Evolutionary conservation across 2,329 filamentous ascomycete species (phyloP).

Genomic region (Stylonectria norvegica): DNA sequence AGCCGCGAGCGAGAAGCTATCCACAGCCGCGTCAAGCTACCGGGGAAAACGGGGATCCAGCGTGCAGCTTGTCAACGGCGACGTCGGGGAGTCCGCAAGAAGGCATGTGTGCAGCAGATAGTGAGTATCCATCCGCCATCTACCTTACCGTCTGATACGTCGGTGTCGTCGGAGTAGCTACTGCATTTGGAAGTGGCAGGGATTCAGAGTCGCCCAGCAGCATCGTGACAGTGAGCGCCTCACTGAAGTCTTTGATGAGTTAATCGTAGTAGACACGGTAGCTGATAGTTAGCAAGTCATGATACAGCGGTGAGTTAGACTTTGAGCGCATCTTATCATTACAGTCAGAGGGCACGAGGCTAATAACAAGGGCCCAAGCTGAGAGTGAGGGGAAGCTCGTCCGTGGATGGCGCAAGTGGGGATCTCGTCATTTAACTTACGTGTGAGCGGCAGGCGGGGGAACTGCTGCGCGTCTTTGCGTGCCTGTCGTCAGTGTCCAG

Average conservation of each 20-base stretch:
- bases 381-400: background rate
- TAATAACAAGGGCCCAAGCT: background rate
- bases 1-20: no score
- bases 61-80: conserved; percentile 3
- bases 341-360: no score
- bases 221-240: no score
- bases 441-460: conserved; percentile 13
- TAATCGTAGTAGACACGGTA: no score
- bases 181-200: conserved; percentile 1
- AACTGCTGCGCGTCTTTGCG: conserved; percentile 10
- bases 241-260: no score
- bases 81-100: conserved; percentile 9
- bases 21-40: background rate
- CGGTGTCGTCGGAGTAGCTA: conserved; percentile 4
- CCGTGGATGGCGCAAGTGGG: background rate
- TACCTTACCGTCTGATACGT: conserved; percentile 5
- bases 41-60: background rate
- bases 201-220: background rate
- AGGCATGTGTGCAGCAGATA: conserved; percentile 8
- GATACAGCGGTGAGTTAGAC: no score
- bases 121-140: background rate
- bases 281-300: no score
- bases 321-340: no score
- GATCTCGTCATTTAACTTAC: conserved; percentile 23
- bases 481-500: background rate